Evolutionary conservation across 1,139 yeast genomes (phyloP).

Genomic region (Geotrichum fermentans): DNA sequence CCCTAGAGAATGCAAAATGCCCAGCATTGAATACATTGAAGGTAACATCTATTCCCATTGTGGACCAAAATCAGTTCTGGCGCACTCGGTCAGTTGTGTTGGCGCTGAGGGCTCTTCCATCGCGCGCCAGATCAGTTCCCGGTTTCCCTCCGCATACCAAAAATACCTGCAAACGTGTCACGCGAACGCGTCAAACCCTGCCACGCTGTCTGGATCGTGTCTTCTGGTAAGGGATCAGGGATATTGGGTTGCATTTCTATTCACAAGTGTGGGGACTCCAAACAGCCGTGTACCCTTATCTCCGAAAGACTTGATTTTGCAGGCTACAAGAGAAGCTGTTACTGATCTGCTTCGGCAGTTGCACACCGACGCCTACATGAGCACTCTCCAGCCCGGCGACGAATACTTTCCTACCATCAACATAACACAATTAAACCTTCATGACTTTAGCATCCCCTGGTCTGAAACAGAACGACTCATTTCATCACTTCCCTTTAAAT

Average conservation of each 20-base stretch:
- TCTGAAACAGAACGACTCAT: constrained; percentile 6
- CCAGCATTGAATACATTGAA: constrained; percentile 44
- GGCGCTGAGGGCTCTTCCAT: constrained; percentile 88
- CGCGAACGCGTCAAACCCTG: constrained; percentile 27
- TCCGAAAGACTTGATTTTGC: constrained; percentile 40
- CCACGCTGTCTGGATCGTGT: constrained; percentile 50
- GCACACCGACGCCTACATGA: constrained; percentile 14
- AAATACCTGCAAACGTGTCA: constrained; percentile 48
- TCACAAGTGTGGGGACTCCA: constrained; percentile 41
- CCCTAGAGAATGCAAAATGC: not conserved
- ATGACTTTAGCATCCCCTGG: constrained; percentile 46
- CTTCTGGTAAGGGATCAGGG: constrained; percentile 42
- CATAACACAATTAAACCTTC: constrained; percentile 79
- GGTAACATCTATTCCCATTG: constrained; percentile 62
- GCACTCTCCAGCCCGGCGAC: constrained; percentile 18
- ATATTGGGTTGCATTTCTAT: constrained; percentile 54
- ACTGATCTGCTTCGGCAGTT: constrained; percentile 45
- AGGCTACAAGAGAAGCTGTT: constrained; percentile 48
- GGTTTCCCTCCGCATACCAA: constrained; percentile 51
- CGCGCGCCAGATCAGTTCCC: constrained; percentile 48
- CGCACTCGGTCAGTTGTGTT: constrained; percentile 74
- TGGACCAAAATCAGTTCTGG: constrained; percentile 43
- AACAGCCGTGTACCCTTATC: not conserved
- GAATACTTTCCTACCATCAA: constrained; percentile 34
- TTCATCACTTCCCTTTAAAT: constrained; percentile 14